Conservation (phyloP, 352 stramenopile species). For the Globisporangium splendens region DNA sequence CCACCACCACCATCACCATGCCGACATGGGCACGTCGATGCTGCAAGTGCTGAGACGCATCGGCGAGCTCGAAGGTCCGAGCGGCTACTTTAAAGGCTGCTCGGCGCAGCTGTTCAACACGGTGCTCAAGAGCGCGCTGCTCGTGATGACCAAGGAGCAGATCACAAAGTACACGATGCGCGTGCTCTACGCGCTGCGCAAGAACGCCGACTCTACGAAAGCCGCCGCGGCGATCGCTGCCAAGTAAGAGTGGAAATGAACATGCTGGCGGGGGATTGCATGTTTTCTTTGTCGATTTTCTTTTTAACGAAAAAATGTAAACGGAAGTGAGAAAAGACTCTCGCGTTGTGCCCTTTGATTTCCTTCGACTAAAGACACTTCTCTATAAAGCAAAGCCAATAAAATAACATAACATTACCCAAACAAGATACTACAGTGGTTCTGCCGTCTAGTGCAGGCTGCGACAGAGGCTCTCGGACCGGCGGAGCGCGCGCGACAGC, state of each 20-base stretch:
- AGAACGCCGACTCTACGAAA: slow-evolving; percentile 18
- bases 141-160: slow-evolving; percentile 85
- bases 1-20: slow-evolving; percentile 38
- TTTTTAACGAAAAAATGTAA: background rate
- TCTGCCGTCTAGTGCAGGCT: background rate
- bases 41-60: slow-evolving; percentile 64
- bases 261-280: background rate
- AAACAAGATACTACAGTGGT: background rate
- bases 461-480: slow-evolving; percentile 34
- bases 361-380: background rate
- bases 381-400: background rate
- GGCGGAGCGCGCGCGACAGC: slow-evolving; percentile 19
- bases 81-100: slow-evolving; percentile 74
- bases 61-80: slow-evolving; percentile 48
- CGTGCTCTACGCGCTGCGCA: slow-evolving; percentile 60
- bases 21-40: slow-evolving; percentile 57
- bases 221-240: slow-evolving; percentile 2
- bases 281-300: too few species aligned
- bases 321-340: background rate
- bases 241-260: slow-evolving; percentile 5
- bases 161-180: slow-evolving; percentile 77
- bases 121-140: slow-evolving; percentile 75
- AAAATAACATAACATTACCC: background rate
- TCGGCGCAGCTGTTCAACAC: slow-evolving; percentile 81
- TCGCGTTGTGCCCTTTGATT: too few species aligned